phyloP scores from a whole-genome alignment of 1,139 yeast species.

The Suhomyces wounanorum region DNA sequence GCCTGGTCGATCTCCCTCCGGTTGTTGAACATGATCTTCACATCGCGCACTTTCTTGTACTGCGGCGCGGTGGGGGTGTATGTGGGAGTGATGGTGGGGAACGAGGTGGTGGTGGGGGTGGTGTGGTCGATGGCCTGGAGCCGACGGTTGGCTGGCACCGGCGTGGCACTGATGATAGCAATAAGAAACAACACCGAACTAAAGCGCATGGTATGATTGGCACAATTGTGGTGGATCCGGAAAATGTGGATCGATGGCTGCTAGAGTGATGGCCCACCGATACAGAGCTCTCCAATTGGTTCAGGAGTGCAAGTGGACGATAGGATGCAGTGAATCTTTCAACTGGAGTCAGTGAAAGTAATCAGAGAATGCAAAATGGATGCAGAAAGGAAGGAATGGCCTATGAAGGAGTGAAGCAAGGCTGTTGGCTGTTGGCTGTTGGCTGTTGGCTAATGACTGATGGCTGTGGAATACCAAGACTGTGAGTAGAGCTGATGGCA shows the following conservation, averaged over 20 bases:
- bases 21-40: conserved; percentile 21
- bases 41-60: conserved; percentile 13
- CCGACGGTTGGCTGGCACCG: conserved; percentile 29
- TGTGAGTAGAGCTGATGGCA: background rate
- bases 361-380: background rate
- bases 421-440: too few species aligned
- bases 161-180: conserved; percentile 20
- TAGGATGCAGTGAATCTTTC: background rate
- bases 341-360: background rate
- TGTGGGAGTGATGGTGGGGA: conserved; percentile 23
- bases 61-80: conserved; percentile 21
- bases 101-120: conserved; percentile 16
- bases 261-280: background rate
- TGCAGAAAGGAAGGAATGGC: background rate
- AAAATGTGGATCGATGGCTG: background rate
- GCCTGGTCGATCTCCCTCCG: conserved; percentile 17
- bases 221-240: background rate
- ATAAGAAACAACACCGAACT: background rate
- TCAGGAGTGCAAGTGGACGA: too few species aligned
- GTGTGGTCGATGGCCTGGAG: conserved; percentile 20
- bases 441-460: too few species aligned
- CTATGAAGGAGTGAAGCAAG: background rate
- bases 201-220: conserved; percentile 6
- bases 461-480: background rate
- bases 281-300: too few species aligned